Percentiles rank a stretch among this genome's conserved stretches.
Conservation (phyloP, 805 yeast species). For the Priceomyces carsonii region DNA sequence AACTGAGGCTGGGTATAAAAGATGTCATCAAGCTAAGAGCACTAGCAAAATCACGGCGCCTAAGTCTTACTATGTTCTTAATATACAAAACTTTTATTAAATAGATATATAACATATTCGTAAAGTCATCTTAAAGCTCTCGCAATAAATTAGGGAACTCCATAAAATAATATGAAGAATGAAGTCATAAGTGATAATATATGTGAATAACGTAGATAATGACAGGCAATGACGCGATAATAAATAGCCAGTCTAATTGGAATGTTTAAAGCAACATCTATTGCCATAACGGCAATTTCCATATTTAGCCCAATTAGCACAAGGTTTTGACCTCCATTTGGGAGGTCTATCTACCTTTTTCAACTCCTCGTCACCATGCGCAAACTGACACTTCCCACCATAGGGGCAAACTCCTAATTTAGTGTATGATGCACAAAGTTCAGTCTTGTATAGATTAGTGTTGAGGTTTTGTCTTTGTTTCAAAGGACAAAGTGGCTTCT, state of each 20-base stretch:
- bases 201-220: too few species aligned
- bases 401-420: slow-evolving; percentile 75
- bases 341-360: slow-evolving; percentile 70
- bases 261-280: slow-evolving; percentile 91
- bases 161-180: not conserved
- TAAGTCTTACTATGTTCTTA: too few species aligned
- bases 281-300: slow-evolving; percentile 88
- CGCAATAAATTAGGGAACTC: not conserved
- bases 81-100: slow-evolving; percentile 5
- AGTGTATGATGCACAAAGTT: slow-evolving; percentile 77
- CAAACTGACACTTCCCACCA: slow-evolving; percentile 91
- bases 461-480: slow-evolving; percentile 33
- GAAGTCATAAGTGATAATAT: slow-evolving; percentile 1
- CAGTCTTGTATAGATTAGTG: slow-evolving; percentile 84
- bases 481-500: not conserved
- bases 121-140: slow-evolving; percentile 3
- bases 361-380: slow-evolving; percentile 82
- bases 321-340: slow-evolving; percentile 89
- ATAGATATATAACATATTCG: slow-evolving; percentile 2
- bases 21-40: too few species aligned
- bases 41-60: too few species aligned
- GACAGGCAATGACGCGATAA: too few species aligned
- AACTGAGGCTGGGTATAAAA: slow-evolving; percentile 36
- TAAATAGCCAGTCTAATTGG: slow-evolving; percentile 19
- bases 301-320: slow-evolving; percentile 81